phyloP scores from a whole-genome alignment of 768 basidiomycete species.

The Pleurotus cornucopiae region DNA sequence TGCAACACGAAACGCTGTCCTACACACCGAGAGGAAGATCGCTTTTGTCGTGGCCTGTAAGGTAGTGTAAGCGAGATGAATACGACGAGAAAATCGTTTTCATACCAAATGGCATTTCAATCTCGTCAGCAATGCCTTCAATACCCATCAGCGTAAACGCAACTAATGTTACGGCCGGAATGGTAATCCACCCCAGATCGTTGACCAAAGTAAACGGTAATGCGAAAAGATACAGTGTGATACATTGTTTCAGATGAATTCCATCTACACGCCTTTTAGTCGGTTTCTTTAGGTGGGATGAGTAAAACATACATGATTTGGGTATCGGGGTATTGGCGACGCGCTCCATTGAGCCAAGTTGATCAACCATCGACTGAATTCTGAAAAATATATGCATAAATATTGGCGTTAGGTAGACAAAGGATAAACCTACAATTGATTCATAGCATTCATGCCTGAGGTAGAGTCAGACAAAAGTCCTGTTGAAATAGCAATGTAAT shows the following conservation, averaged over 20 bases:
- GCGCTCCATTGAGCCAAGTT: conserved; percentile 86
- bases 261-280: conserved; percentile 48
- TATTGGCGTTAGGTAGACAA: background rate
- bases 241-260: conserved; percentile 92
- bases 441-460: conserved; percentile 74
- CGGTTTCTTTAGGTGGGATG: background rate
- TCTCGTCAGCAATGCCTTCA: conserved; percentile 92
- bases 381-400: conserved; percentile 28
- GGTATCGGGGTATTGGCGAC: conserved; percentile 86
- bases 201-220: conserved; percentile 84
- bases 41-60: conserved; percentile 50
- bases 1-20: background rate
- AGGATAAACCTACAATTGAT: conserved; percentile 43
- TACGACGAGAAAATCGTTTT: conserved; percentile 5
- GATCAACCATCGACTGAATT: conserved; percentile 78
- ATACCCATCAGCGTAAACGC: conserved; percentile 91
- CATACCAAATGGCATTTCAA: conserved; percentile 92
- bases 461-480: conserved; percentile 1
- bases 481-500: background rate
- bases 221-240: conserved; percentile 88
- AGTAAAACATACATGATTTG: conserved; percentile 50
- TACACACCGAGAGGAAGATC: conserved; percentile 72
- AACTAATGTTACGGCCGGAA: conserved; percentile 83
- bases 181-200: conserved; percentile 78
- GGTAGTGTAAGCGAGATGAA: conserved; percentile 6